phyloP scores from a whole-genome alignment of 202 grass and related monocot species.

The Brachypodium distachyon region DNA sequence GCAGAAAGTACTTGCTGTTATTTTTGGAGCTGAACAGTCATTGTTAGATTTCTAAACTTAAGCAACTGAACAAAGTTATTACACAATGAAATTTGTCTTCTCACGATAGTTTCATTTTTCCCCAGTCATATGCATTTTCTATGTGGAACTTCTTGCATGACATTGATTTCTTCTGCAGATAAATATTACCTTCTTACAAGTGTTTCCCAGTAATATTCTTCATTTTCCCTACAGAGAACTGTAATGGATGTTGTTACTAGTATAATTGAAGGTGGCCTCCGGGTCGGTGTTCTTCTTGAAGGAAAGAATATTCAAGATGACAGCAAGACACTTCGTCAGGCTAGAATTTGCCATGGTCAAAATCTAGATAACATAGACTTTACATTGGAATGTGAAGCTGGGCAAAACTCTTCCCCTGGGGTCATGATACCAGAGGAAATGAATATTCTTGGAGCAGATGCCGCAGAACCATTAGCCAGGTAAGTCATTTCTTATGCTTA shows the following conservation, averaged over 20 bases:
- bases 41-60: not conserved
- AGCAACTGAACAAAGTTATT: not conserved
- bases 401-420: not conserved
- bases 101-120: not conserved
- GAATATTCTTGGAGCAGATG: not conserved
- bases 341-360: not conserved
- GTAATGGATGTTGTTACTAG: conserved; percentile 10
- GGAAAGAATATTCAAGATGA: conserved; percentile 9
- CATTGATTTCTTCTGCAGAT: not conserved
- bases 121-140: not conserved
- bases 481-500: not conserved
- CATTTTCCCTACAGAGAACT: not conserved
- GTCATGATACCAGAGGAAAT: not conserved
- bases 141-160: not conserved
- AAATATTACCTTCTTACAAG: not conserved
- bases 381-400: conserved; percentile 5
- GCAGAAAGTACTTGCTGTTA: not conserved
- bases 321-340: conserved; percentile 1
- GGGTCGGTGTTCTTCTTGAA: not conserved
- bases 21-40: not conserved
- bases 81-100: not conserved
- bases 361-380: not conserved
- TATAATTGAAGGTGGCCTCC: conserved; percentile 1
- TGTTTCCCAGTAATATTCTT: not conserved
- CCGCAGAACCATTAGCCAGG: not conserved